These are phyloP conservation scores for Pinus taeda DNA, from an alignment of 75 land plant species.

Conservation along the genomic window DNA sequence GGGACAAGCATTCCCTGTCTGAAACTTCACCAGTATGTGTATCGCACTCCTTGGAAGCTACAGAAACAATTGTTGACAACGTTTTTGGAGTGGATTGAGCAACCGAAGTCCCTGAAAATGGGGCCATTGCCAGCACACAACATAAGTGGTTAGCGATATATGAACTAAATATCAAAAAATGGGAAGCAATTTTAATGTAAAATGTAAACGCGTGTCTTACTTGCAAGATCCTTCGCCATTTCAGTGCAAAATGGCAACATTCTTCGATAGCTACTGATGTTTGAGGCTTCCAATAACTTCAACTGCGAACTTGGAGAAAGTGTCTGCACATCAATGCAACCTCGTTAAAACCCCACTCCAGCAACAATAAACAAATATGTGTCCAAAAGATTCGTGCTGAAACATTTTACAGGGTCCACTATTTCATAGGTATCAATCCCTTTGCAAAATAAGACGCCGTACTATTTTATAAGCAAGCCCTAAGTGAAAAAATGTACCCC, in stretches of 20 bases:
- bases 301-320: conserved; percentile 19
- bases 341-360: not conserved
- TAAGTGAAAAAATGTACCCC: too few species aligned
- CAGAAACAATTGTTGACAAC: not conserved
- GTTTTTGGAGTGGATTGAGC: not conserved
- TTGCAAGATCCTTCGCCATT: conserved; percentile 13
- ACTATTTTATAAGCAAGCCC: too few species aligned
- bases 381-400: not conserved
- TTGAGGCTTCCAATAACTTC: conserved; percentile 18
- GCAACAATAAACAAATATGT: not conserved
- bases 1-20: not conserved
- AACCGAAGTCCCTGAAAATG: not conserved
- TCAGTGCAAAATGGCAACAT: conserved; percentile 31
- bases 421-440: not conserved
- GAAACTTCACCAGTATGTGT: not conserved
- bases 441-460: not conserved
- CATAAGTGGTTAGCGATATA: not conserved
- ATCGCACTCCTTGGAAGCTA: conserved; percentile 3
- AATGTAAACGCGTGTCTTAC: conserved; percentile 7
- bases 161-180: not conserved
- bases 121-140: not conserved
- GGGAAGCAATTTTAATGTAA: too few species aligned
- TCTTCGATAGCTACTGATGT: conserved; percentile 29
- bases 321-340: conserved; percentile 7
- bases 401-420: too few species aligned